Evolutionary conservation across 257 asterid genomes (phyloP).

Genomic region (Plantago major): DNA sequence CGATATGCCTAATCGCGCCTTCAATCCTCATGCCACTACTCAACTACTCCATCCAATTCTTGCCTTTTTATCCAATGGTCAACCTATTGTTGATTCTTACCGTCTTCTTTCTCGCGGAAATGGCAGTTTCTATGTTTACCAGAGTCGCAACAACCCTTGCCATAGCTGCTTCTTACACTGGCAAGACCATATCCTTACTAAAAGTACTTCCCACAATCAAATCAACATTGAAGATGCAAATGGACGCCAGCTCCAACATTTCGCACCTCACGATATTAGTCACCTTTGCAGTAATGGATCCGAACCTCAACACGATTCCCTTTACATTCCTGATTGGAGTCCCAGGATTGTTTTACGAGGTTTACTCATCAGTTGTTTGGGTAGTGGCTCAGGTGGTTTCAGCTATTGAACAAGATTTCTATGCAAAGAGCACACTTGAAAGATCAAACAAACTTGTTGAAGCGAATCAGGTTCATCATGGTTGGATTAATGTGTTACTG

Average conservation of each 20-base stretch:
- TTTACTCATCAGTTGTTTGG: conserved; percentile 20
- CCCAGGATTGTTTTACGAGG: conserved; percentile 10
- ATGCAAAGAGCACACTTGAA: conserved; percentile 31
- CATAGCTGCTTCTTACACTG: conserved; percentile 18
- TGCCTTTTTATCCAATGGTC: too few species aligned
- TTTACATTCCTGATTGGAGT: conserved; percentile 2
- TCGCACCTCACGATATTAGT: conserved; percentile 3
- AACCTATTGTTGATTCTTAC: too few species aligned
- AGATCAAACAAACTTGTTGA: conserved; percentile 26
- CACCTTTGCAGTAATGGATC: conserved; percentile 5
- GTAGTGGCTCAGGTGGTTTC: conserved; percentile 26
- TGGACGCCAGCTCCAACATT: conserved; percentile 2
- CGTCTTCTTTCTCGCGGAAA: too few species aligned
- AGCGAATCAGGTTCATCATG: conserved; percentile 26
- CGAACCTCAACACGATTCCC: background rate
- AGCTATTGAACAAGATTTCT: conserved; percentile 26
- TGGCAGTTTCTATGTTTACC: conserved; percentile 20
- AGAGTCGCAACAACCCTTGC: conserved; percentile 15
- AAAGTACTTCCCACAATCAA: conserved; percentile 22
- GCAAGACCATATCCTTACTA: conserved; percentile 7
- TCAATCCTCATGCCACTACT: conserved; percentile 10
- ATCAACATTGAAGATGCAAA: conserved; percentile 21
- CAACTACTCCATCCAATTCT: conserved; percentile 9
- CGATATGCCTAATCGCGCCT: conserved; percentile 2
- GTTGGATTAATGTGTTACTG: conserved; percentile 10